A percentile compares a stretch with the other conserved stretches of the same genome.
Evolutionary conservation across 257 asterid species (phyloP).

Genomic region (Solanum pinnatisectum): DNA sequence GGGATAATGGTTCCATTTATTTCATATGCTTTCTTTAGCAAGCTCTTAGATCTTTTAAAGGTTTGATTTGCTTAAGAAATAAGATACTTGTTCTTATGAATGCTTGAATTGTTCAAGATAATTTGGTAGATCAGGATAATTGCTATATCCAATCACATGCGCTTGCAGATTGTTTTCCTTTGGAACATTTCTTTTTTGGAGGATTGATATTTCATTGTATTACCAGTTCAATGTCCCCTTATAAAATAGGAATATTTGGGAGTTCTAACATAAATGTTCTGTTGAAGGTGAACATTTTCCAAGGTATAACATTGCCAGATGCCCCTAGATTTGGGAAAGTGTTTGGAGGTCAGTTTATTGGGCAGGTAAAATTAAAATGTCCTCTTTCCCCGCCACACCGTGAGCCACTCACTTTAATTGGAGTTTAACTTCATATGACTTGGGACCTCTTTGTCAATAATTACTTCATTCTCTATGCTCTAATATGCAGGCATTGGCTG

Average conservation of each 20-base stretch:
- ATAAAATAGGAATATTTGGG: neutral
- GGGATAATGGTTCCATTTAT: neutral
- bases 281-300: conserved; percentile 66
- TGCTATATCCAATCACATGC: neutral
- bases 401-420: neutral
- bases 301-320: conserved; percentile 87
- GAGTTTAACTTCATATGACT: neutral
- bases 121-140: neutral
- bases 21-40: neutral
- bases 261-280: conserved; percentile 1
- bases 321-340: conserved; percentile 92
- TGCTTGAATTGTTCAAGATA: neutral
- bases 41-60: neutral
- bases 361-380: conserved; percentile 56
- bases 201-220: neutral
- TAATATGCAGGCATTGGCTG: conserved; percentile 88
- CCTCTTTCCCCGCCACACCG: neutral
- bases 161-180: neutral
- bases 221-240: neutral
- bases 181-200: neutral
- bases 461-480: neutral
- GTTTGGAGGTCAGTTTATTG: conserved; percentile 96
- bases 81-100: neutral
- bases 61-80: neutral
- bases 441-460: conserved; percentile 1